phyloP scores from a whole-genome alignment of 768 basidiomycete species.

The Lactifluus echinatus region DNA sequence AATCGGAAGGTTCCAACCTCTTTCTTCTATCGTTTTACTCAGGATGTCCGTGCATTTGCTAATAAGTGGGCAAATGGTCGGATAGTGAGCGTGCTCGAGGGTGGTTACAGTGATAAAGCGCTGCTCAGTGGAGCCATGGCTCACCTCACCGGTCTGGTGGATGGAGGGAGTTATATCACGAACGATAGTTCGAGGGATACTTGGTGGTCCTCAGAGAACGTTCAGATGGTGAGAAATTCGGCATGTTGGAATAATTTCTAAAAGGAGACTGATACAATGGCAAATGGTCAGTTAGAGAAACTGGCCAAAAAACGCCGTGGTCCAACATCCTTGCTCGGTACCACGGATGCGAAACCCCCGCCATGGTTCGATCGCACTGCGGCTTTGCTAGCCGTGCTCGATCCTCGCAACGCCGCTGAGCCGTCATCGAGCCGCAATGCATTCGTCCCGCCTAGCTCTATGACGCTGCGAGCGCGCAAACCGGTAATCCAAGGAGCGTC shows the following conservation, averaged over 20 bases:
- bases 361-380: slow-evolving; percentile 18
- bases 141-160: slow-evolving; percentile 62
- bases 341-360: neutral
- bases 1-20: slow-evolving; percentile 78
- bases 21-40: slow-evolving; percentile 80
- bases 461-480: slow-evolving; percentile 16
- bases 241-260: neutral
- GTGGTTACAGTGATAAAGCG: slow-evolving; percentile 89
- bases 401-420: slow-evolving; percentile 4
- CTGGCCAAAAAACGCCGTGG: slow-evolving; percentile 15
- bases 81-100: slow-evolving; percentile 85
- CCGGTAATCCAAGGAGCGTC: neutral
- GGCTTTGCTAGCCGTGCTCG: slow-evolving; percentile 10
- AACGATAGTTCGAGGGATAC: neutral
- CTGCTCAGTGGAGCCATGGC: slow-evolving; percentile 78
- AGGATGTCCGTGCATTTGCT: slow-evolving; percentile 58
- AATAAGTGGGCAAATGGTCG: slow-evolving; percentile 56
- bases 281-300: slow-evolving; percentile 13
- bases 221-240: slow-evolving; percentile 7
- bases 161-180: slow-evolving; percentile 14
- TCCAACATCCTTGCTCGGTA: neutral
- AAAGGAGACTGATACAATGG: neutral
- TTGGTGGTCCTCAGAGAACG: slow-evolving; percentile 27
- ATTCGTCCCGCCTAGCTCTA: slow-evolving; percentile 10
- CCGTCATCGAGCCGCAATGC: neutral